Base-by-base conservation (phyloP, 2,329 filamentous ascomycete species). In the Colletotrichum liaoningense region DNA sequence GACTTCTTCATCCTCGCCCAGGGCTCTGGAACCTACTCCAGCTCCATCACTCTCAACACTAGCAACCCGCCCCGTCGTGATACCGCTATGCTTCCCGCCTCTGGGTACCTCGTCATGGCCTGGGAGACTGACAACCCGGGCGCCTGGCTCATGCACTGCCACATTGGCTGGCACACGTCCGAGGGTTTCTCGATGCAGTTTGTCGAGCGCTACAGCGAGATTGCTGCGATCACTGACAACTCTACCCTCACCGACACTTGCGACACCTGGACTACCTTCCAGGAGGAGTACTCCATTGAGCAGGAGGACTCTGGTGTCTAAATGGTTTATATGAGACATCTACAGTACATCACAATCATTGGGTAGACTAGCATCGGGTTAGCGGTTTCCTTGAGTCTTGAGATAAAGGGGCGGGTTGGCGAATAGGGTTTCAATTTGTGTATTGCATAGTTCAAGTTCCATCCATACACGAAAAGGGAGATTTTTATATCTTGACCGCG, bases 61-160 rank as follows among this genome's bases (percentile, higher is more conserved):
- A 22, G 24, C 59, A 90, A 90, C 77, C 88, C 89, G 1, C 83
- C 86, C 30, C 86, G 88, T 9, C 83, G 89, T 35, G 88, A 90
- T 74, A 86, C 87, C 1, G 87, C 87, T 11, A 83, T 87, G 73
- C 81, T 90, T 4, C 84, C 83, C 0, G 77, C 78, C 1, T 75
- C 76, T 5, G 87, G 87, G 0, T 86, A 86, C 77, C 66, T 88
- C 3, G 85, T 88, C n/a, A 80, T 90, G 66, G 87, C 86, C 2
- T 86, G 88, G 74, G 79, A 86, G 76, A 83, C 84, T 0, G 82
- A 85, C 68, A 90, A 89, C 78, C 85, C 87, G 1, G 87, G 87
- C 0, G 79, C 81, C 0, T 88, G 86, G 86, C 78, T 87, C 1
- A 83, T 88, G 75, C 87, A 88, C 77, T 88, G 87, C 76, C 86